Evolutionary conservation across 1,284 basidiomycete species (phyloP), one percentile per base, ranked within the genome.

Genomic region (Ceraceosorus guamensis): DNA sequence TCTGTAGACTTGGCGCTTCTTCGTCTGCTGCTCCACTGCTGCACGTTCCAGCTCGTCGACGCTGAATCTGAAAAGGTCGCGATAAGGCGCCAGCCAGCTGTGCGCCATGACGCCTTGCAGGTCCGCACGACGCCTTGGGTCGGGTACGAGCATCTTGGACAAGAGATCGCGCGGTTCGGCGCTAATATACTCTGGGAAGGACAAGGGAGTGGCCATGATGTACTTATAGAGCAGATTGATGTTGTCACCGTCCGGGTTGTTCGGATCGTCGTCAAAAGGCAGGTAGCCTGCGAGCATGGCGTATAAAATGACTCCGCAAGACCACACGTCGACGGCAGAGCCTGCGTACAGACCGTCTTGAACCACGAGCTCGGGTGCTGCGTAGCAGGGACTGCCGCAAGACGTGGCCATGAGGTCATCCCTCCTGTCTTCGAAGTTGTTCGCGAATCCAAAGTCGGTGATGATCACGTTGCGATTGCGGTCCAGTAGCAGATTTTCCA

Each of bases 151-250:
- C 72, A 76, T 75, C 48, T 60, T 62, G 45, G 61, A 63, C 34
- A 76, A 65, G 35, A 76, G 51, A 52, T 73, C 70, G 53, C 73
- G 68, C 8, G 73, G 73, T 51, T 76, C 62, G 31, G 71, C 61
- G 30, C 64, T 68, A 53, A 76, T 69, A 58, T 76, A 76, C 53
- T 76, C 73, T 37, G 73, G 73, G 62, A 76, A 76, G 35, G 69
- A 66, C 24, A 76, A 63, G 0, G 72, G 72, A 8, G 73, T 76
- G 11, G 73, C 69, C 51, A 97, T 88, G 78, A 99, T 99, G 79
- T 99, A 99, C 77, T 89, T 91, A 85, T 98, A 99, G 51, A 99
- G 81, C n/a, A 97, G 82, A 76, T 97, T 98, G 82, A 98, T 98
- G 79, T 98, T 98, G 80, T 98, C 92, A 11, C 95, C 95, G 63